phyloP scores from a whole-genome alignment of 441 rosid species.

The Sinapis alba region DNA sequence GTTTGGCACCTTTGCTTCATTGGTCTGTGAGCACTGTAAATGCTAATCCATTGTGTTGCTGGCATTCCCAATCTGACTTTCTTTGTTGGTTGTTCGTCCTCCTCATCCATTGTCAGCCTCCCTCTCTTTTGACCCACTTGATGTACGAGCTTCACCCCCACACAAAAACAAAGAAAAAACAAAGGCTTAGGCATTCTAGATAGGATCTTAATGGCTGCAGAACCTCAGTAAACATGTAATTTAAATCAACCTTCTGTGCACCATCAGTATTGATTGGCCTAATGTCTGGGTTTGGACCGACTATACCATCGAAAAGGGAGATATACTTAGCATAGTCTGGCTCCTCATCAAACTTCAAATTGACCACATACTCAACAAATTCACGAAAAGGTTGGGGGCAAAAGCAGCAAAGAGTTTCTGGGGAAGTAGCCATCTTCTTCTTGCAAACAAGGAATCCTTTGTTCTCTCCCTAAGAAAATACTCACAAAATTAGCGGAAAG shows the following conservation, averaged over 20 bases:
- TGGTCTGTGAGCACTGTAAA: constrained; percentile 90
- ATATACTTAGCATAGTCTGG: constrained; percentile 89
- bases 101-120: constrained; percentile 79
- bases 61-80: constrained; percentile 97
- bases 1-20: constrained; percentile 86
- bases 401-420: constrained; percentile 81
- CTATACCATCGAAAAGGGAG: constrained; percentile 87
- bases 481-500: constrained; percentile 13
- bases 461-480: constrained; percentile 75
- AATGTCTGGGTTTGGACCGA: constrained; percentile 81
- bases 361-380: constrained; percentile 87
- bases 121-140: constrained; percentile 98
- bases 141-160: constrained; percentile 66
- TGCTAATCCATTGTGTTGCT: constrained; percentile 93
- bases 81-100: constrained; percentile 91
- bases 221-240: background rate
- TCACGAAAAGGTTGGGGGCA: constrained; percentile 84
- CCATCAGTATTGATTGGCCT: constrained; percentile 97
- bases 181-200: constrained; percentile 1
- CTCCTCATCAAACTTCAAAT: constrained; percentile 93
- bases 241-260: constrained; percentile 83
- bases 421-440: constrained; percentile 97
- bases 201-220: background rate
- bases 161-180: background rate
- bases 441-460: constrained; percentile 95